Conservation (phyloP, 148 eudicot genomes). For the Fallopia convolvulus region DNA sequence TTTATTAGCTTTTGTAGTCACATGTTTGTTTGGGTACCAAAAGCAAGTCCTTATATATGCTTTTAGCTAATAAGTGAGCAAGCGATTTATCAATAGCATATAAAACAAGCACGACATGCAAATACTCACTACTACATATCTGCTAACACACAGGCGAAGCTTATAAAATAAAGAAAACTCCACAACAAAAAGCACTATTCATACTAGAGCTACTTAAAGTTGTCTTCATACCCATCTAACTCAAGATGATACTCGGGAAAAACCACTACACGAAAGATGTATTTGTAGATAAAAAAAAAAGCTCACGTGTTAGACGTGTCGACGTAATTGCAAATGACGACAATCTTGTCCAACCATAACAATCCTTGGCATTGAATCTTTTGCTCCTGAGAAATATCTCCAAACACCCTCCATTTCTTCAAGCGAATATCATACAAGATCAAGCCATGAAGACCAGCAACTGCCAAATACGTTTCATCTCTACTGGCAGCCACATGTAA, state of each 20-base stretch:
- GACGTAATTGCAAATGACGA: conserved; percentile 89
- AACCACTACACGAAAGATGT: conserved; percentile 13
- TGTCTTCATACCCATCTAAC: background rate
- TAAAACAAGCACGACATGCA: background rate
- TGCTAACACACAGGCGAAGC: background rate
- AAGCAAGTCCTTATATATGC: background rate
- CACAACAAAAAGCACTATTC: background rate
- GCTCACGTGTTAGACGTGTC: conserved; percentile 72
- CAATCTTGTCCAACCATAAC: conserved; percentile 94
- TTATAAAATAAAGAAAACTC: background rate
- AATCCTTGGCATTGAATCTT: conserved; percentile 96
- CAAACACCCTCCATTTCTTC: conserved; percentile 91
- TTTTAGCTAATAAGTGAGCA: background rate
- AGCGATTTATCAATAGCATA: background rate
- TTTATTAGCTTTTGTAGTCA: background rate
- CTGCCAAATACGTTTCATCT: conserved; percentile 92
- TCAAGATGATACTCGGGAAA: conserved; percentile 3
- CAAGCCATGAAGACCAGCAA: conserved; percentile 92
- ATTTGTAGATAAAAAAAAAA: conserved; percentile 7
- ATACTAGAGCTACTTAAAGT: background rate
- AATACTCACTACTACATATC: background rate
- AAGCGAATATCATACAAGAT: conserved; percentile 78
- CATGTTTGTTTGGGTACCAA: background rate
- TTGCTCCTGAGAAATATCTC: conserved; percentile 93
- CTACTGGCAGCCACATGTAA: conserved; percentile 84